phyloP scores from a whole-genome alignment of 176 grass and related monocot genomes.

The Phoenix roebelenii region DNA sequence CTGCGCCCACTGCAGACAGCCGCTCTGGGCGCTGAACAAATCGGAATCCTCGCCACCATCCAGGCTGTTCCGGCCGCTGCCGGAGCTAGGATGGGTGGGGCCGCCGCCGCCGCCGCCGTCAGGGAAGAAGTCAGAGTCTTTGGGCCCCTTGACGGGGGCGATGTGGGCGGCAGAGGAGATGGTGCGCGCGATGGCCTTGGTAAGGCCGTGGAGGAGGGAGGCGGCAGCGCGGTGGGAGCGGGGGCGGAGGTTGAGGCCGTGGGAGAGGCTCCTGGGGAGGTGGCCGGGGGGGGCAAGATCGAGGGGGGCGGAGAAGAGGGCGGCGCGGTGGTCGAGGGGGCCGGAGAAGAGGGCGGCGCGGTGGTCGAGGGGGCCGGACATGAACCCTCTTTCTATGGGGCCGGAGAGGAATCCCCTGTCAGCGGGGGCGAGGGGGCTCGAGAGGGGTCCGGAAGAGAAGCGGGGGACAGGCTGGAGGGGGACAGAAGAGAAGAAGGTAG shows the following conservation, averaged over 20 bases:
- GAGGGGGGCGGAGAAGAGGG: conserved; percentile 58
- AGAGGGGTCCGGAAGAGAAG: conserved; percentile 67
- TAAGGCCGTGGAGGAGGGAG: conserved; percentile 7
- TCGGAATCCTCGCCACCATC: conserved; percentile 1
- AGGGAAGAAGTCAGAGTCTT: not conserved
- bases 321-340: conserved; percentile 41
- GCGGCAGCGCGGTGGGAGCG: conserved; percentile 27
- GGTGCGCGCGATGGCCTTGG: conserved; percentile 17
- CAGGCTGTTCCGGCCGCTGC: conserved; percentile 1
- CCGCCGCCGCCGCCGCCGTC: not conserved
- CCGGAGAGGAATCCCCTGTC: conserved; percentile 40
- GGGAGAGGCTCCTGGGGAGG: conserved; percentile 59
- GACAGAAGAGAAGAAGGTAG: conserved; percentile 70
- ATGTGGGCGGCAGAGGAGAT: not conserved
- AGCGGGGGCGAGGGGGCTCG: conserved; percentile 28
- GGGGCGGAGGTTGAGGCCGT: conserved; percentile 32
- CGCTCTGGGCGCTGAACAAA: not conserved
- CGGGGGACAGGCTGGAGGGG: conserved; percentile 56
- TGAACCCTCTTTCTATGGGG: conserved; percentile 50
- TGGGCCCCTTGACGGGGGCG: not conserved
- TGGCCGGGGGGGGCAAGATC: not conserved
- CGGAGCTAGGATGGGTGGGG: not conserved
- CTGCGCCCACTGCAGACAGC: conserved; percentile 12
- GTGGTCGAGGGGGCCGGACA: conserved; percentile 64
- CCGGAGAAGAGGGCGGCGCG: conserved; percentile 50